Base-by-base conservation (phyloP, 345 rosid genomes). In the Corchorus olitorius region DNA sequence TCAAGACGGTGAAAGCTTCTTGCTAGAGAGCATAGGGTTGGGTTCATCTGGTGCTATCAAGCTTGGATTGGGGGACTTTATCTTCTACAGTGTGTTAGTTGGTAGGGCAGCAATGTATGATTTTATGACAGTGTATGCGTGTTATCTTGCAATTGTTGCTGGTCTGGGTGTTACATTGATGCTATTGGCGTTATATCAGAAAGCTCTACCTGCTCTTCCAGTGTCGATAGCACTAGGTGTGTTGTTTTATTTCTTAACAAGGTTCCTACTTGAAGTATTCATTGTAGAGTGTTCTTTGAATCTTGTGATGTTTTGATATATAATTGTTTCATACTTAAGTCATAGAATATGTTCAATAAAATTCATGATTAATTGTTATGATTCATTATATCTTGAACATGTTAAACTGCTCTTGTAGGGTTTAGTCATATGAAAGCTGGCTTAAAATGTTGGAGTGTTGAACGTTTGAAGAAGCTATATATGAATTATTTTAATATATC, bases 71-170 rank as follows among this genome's bases (percentile, higher is more conserved):
- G 98, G 98, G 6, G 97, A 94, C 87, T 91, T 94, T 75, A 94
- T 93, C 70, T 94, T 93, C 89, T 94, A 94, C 82, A 94, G 97
- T 14, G 97, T 93, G 74, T 81, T 94, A 80, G 98, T 94, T 72
- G 97, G 98, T 35, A 91, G 98, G 81, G 98, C 98, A 15, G 98
- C 98, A 5, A 88, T 93, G 97, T 95, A 95, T 59, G 98, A 95
- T 86, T 78, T 88, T 80, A 93, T 95, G 99, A 91, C 97, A 8
- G 97, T 94, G 22, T 94, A 94, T 76, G 97, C 95, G 27, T 93
- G 97, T 59, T 94, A 94, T 80, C 93, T 93, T 62, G 98, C 97
- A 16, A 94, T 94, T 46, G 83, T 94, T 72, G 98, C 98, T 3
- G 97, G 98, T 62, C 85, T 94, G 19, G 98, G 97, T n/a, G 19